Conservation (phyloP, 352 stramenopile genomes). For the Globisporangium rhizosaccharum region DNA sequence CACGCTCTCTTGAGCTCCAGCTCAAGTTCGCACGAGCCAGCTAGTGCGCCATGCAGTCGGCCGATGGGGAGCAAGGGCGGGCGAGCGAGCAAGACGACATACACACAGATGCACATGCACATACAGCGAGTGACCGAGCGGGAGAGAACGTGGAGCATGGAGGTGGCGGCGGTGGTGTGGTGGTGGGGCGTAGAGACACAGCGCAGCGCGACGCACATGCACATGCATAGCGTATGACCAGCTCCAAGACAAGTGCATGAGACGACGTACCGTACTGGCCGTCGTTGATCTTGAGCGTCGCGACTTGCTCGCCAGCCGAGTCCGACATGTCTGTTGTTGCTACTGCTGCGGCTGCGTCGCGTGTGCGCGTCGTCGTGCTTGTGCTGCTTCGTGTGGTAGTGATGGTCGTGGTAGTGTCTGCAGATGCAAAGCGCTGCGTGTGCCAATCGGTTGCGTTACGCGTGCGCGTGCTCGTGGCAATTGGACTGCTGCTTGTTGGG, state of each 20-base stretch:
- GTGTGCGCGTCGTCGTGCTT: no score
- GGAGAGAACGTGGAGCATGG: background rate
- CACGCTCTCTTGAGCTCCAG: no score
- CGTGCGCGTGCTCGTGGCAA: no score
- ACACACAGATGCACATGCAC: background rate
- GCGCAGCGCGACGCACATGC: background rate
- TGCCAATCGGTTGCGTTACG: no score
- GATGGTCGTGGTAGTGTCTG: no score
- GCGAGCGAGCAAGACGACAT: background rate
- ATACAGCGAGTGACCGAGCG: background rate
- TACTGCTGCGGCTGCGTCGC: background rate
- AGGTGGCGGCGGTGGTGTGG: background rate
- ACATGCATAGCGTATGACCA: background rate
- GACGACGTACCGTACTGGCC: slow-evolving; percentile 27
- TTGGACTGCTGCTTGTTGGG: no score
- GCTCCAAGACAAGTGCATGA: background rate
- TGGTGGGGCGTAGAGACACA: background rate
- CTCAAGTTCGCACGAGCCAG: no score
- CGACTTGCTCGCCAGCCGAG: slow-evolving; percentile 17
- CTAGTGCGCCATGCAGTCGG: no score
- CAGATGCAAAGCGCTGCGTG: no score
- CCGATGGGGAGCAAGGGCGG: background rate
- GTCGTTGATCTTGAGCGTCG: slow-evolving; percentile 54
- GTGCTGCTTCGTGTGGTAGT: no score
- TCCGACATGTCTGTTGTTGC: slow-evolving; percentile 9